Conservation (phyloP, 2,329 filamentous ascomycete genomes). For the Mycosphaerella sp. region DNA sequence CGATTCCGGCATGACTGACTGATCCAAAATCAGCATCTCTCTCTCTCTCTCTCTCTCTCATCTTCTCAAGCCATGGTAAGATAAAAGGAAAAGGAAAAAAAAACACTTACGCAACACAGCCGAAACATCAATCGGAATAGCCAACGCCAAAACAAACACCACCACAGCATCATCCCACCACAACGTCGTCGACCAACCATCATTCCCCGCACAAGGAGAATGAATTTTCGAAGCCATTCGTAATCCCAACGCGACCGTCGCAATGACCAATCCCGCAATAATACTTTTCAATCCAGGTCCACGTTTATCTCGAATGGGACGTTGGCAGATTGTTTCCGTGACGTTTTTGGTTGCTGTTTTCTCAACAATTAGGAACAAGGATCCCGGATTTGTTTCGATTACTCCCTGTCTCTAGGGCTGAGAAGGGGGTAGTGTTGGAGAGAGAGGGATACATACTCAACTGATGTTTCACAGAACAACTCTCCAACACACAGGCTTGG, state of each 20-base stretch:
- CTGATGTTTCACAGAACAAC: constrained; percentile 13
- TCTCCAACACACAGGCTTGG: constrained; percentile 5
- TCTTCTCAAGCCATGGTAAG: too few species aligned
- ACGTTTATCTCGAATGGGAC: constrained; percentile 13
- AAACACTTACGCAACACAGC: constrained; percentile 1
- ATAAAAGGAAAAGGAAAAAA: too few species aligned
- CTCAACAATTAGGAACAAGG: not conserved
- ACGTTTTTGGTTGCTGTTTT: constrained; percentile 15
- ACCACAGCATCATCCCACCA: constrained; percentile 21
- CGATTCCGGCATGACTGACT: constrained; percentile 20
- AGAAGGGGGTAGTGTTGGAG: too few species aligned
- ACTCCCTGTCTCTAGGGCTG: not conserved
- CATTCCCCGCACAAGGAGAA: not conserved
- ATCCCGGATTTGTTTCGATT: not conserved
- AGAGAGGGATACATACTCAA: constrained; percentile 7
- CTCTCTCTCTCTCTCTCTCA: too few species aligned
- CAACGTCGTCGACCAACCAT: constrained; percentile 8
- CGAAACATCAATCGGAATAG: constrained; percentile 6
- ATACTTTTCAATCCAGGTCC: constrained; percentile 7
- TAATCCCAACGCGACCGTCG: constrained; percentile 12
- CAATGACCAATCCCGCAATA: constrained; percentile 11
- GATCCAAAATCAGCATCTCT: not conserved
- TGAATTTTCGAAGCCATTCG: constrained; percentile 16
- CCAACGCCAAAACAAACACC: constrained; percentile 11
- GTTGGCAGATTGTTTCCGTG: constrained; percentile 16